These are phyloP conservation scores for Elsinoe ampelina DNA, from an alignment of 2,329 filamentous ascomycete genomes.

Conservation along the genomic window DNA sequence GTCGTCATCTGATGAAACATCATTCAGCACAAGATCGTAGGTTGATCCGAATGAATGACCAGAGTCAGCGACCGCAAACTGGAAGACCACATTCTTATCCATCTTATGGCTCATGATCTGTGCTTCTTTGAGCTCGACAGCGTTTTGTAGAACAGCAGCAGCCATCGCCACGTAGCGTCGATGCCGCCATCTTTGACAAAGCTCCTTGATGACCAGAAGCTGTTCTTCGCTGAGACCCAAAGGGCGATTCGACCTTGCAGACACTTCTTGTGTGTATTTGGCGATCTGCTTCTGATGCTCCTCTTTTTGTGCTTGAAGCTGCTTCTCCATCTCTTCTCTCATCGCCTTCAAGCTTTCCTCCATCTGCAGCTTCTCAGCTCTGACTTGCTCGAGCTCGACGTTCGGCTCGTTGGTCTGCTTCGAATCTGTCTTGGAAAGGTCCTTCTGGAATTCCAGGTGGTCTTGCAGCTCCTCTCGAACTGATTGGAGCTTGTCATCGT, in stretches of 20 bases:
- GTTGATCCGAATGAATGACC: slow-evolving; percentile 86
- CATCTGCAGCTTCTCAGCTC: slow-evolving; percentile 75
- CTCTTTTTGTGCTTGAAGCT: slow-evolving; percentile 73
- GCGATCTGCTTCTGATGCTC: slow-evolving; percentile 78
- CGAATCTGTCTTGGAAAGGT: slow-evolving; percentile 69
- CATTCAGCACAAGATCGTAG: slow-evolving; percentile 93
- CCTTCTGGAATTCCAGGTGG: slow-evolving; percentile 74
- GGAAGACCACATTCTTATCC: slow-evolving; percentile 85
- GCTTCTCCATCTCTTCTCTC: slow-evolving; percentile 81
- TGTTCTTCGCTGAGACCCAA: slow-evolving; percentile 63
- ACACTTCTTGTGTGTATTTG: slow-evolving; percentile 54
- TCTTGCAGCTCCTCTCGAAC: slow-evolving; percentile 74
- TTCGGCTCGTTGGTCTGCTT: slow-evolving; percentile 65
- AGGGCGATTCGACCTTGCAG: slow-evolving; percentile 37
- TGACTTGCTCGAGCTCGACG: slow-evolving; percentile 74
- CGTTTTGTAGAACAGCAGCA: slow-evolving; percentile 80
- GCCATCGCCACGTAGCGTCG: slow-evolving; percentile 90
- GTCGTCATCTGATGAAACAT: slow-evolving; percentile 73
- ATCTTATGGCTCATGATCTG: slow-evolving; percentile 97
- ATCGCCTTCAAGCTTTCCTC: slow-evolving; percentile 67
- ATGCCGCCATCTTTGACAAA: slow-evolving; percentile 66
- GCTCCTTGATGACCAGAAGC: slow-evolving; percentile 56
- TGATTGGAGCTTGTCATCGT: slow-evolving; percentile 66
- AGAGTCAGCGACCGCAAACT: slow-evolving; percentile 83
- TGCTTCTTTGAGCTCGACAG: slow-evolving; percentile 81